A percentile compares a stretch with the other conserved stretches of the same genome.
Evolutionary conservation across 805 yeast genomes (phyloP).

Genomic region (Sugiyamaella americana): DNA sequence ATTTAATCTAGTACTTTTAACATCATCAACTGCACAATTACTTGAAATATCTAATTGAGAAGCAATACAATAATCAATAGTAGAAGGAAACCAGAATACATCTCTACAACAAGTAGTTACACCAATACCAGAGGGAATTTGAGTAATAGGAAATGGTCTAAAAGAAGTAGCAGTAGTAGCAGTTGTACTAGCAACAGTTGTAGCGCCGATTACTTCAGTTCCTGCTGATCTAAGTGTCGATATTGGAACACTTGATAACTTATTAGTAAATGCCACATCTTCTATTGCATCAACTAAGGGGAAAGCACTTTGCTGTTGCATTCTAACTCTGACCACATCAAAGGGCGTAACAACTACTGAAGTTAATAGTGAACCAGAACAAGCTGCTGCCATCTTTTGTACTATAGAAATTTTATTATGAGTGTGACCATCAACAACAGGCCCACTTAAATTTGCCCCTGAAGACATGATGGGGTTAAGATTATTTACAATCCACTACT

Average conservation of each 20-base stretch:
- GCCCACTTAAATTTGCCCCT: conserved; percentile 10
- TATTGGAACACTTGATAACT: background rate
- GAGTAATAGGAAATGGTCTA: conserved; percentile 18
- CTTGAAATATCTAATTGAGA: conserved; percentile 24
- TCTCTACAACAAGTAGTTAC: conserved; percentile 36
- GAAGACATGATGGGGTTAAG: conserved; percentile 3
- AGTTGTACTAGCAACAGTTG: background rate
- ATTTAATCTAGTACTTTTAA: conserved; percentile 37
- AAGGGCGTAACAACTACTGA: conserved; percentile 39
- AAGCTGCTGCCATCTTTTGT: conserved; percentile 36
- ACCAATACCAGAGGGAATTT: conserved; percentile 30
- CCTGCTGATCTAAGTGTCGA: background rate
- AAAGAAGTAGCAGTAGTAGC: background rate
- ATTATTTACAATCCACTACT: no score
- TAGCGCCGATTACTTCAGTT: conserved; percentile 37
- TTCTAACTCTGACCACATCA: conserved; percentile 39
- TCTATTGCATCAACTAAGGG: conserved; percentile 7
- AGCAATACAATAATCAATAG: conserved; percentile 34
- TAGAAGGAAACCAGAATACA: conserved; percentile 35
- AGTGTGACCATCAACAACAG: conserved; percentile 5
- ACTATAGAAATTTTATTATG: conserved; percentile 18
- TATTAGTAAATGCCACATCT: conserved; percentile 29
- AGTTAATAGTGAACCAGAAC: conserved; percentile 38
- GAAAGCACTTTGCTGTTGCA: conserved; percentile 35
- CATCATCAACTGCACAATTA: conserved; percentile 36